Evolutionary conservation across 148 eudicot species (phyloP), one percentile per base, ranked within the genome.

Genomic region (Rhododendron kiyosumense): DNA sequence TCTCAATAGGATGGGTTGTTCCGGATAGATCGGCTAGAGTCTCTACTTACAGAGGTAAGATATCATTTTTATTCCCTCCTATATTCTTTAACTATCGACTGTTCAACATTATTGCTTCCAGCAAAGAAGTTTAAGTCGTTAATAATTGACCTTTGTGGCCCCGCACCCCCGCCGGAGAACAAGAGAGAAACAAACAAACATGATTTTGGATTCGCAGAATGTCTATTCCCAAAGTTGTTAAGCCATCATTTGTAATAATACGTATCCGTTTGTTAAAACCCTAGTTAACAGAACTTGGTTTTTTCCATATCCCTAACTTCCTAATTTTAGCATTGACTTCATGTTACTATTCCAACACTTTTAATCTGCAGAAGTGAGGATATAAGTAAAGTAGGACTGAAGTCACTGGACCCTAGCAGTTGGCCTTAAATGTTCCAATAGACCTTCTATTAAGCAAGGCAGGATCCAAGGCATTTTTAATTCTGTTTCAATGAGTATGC

Each of bases 1-100:
- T 74, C 11, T 54, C 49, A 48, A 86, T 86, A 96, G 99, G 98
- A 94, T 79, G 99, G 98, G 46, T 89, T 92, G 48, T 96, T 96
- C 93, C 91, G 91, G 87, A 91, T 94, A 84, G 99, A 96, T 67
- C 98, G 98, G 73, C 89, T 96, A 74, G 97, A 96, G 89, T 94
- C 99, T 63, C 92, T 96, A 48, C 83, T 95, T 75, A 79, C 91
- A 83, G 98, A 96, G 97, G 99, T 96, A 86, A 87, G 88, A 65
- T n/a, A 41, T 85, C 88, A 61, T 81, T 36, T 79, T 77, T 45
- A 48, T 71, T 77, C 61, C 67, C 41, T 91, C 34, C 18, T 76
- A 9, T 65, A 61, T 71, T 71, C 26, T 84, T 71, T 84, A 24
- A 5, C 24, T 32, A 1, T 30, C 20, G 32, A 20, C 24, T 49